These are phyloP conservation scores for Saccharomycopsis babjevae DNA, from an alignment of 805 yeast species.

Conservation along the genomic window DNA sequence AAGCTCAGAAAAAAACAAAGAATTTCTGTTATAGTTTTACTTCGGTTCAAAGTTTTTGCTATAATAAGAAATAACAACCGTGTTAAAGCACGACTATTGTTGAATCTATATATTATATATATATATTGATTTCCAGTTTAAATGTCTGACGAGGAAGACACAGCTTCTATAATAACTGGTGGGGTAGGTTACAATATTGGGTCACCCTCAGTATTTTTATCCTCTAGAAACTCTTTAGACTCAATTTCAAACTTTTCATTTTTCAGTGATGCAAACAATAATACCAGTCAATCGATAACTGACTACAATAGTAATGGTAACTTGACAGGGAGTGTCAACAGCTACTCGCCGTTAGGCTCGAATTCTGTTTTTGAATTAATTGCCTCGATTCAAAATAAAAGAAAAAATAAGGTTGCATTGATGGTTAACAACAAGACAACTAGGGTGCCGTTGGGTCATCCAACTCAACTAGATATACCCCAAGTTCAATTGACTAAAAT, in stretches of 20 bases:
- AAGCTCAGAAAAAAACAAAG: no score
- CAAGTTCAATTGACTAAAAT: slow-evolving; percentile 56
- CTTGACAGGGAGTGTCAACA: neutral
- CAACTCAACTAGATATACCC: slow-evolving; percentile 79
- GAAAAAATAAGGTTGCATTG: slow-evolving; percentile 25
- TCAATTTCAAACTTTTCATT: slow-evolving; percentile 12
- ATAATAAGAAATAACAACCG: no score
- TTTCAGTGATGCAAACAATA: slow-evolving; percentile 7
- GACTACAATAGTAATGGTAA: neutral
- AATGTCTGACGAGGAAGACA: slow-evolving; percentile 8
- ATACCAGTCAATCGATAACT: neutral
- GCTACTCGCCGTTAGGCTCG: slow-evolving; percentile 43
- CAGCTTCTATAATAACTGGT: slow-evolving; percentile 16
- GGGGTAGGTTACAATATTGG: slow-evolving; percentile 19
- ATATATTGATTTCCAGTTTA: neutral
- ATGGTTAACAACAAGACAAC: slow-evolving; percentile 28
- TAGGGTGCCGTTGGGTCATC: slow-evolving; percentile 44
- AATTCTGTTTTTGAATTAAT: slow-evolving; percentile 74
- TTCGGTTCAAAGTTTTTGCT: no score
- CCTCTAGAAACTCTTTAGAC: slow-evolving; percentile 13
- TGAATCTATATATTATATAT: neutral
- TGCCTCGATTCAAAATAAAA: slow-evolving; percentile 41
- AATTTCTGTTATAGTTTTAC: no score
- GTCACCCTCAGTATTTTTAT: slow-evolving; percentile 9
- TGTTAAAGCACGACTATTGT: no score